Conservation (phyloP, 257 asterid genomes). For the Petrea volubilis region DNA sequence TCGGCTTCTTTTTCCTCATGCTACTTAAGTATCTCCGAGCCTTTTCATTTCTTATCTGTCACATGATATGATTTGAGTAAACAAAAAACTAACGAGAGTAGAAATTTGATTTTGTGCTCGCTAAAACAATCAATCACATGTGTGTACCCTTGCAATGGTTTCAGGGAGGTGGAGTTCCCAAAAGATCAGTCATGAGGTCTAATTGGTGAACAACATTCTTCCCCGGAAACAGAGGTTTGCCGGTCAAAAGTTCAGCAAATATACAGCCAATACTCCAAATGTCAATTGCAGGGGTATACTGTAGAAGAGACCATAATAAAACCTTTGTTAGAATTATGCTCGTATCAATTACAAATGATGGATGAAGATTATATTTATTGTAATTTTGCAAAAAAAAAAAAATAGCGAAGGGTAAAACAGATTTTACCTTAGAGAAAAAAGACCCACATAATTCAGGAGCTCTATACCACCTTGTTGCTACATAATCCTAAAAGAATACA, state of each 20-base stretch:
- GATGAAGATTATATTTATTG: background rate
- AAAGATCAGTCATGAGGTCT: conserved; percentile 89
- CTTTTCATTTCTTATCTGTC: conserved; percentile 92
- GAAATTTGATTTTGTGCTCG: background rate
- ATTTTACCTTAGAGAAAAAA: conserved; percentile 51
- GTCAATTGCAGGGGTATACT: conserved; percentile 97
- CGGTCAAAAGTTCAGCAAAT: conserved; percentile 84
- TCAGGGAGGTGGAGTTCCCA: conserved; percentile 92
- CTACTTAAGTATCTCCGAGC: conserved; percentile 93
- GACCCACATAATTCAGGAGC: conserved; percentile 61
- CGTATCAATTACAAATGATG: background rate
- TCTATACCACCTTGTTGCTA: conserved; percentile 59
- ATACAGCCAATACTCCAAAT: conserved; percentile 98
- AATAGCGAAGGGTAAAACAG: background rate
- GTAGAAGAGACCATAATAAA: conserved; percentile 26
- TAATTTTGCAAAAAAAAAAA: background rate
- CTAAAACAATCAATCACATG: background rate
- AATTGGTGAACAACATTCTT: conserved; percentile 94
- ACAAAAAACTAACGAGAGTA: background rate
- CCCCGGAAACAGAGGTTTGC: conserved; percentile 94
- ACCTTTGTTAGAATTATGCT: conserved; percentile 11
- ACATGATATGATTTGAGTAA: conserved; percentile 24
- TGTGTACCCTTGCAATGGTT: conserved; percentile 79
- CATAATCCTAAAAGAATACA: conserved; percentile 41
- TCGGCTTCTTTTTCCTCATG: conserved; percentile 85